phyloP scores from a whole-genome alignment of 2,329 filamentous ascomycete species.

The Trichoderma simmonsii region DNA sequence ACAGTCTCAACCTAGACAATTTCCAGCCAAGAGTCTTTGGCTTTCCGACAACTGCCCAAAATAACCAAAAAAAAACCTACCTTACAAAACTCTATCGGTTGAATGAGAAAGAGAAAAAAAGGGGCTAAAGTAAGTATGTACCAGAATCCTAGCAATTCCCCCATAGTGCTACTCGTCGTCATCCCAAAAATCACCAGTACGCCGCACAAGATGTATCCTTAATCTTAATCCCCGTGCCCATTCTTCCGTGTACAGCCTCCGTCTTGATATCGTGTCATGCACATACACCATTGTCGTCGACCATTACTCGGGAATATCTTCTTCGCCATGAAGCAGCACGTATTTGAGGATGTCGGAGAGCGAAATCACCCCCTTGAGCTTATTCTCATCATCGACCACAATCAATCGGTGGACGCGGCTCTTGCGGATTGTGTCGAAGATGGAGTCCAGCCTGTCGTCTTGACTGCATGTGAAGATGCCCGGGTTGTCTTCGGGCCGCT shows the following conservation, averaged over 20 bases:
- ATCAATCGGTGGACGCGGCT: conserved; percentile 91
- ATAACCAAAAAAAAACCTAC: not conserved
- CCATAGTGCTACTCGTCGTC: not conserved
- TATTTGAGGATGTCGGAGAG: conserved; percentile 96
- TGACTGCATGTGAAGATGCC: conserved; percentile 96
- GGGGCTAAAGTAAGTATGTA: not conserved
- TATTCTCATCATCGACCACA: conserved; percentile 85
- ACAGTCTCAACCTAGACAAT: not conserved
- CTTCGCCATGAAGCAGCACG: conserved; percentile 77
- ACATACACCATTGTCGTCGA: not conserved
- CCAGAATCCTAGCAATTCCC: conserved; percentile 14
- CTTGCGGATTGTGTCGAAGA: conserved; percentile 95
- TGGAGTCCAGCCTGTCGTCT: conserved; percentile 87
- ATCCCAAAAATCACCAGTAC: conserved; percentile 16
- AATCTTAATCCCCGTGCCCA: not conserved
- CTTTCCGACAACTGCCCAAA: not conserved
- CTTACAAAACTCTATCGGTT: conserved; percentile 1
- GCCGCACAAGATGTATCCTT: conserved; percentile 15
- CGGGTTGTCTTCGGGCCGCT: conserved; percentile 83
- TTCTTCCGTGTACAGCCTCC: not conserved
- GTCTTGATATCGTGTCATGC: not conserved
- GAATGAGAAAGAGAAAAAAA: not conserved
- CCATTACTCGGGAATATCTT: conserved; percentile 36
- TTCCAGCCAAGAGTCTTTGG: not conserved
- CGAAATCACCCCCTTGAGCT: conserved; percentile 84